A percentile compares a stretch with the other conserved stretches of the same genome.
These are phyloP conservation scores for Mucuna pruriens DNA, from an alignment of 306 rosid genomes.

Conservation along the genomic window DNA sequence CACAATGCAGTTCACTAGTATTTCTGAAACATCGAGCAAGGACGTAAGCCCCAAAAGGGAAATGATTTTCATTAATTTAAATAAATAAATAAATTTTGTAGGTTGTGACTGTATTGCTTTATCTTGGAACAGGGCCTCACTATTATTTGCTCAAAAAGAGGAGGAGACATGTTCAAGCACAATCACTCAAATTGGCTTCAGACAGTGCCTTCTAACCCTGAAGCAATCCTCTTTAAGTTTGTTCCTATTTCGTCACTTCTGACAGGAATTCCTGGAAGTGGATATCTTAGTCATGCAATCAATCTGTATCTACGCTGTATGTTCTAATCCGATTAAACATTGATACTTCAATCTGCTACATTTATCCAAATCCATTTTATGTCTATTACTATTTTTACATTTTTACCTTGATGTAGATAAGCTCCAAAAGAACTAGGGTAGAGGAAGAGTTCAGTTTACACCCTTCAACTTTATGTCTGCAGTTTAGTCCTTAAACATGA, in stretches of 20 bases:
- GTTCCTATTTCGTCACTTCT: conserved; percentile 94
- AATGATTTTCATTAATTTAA: conserved; percentile 34
- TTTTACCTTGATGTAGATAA: background rate
- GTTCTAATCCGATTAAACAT: conserved; percentile 37
- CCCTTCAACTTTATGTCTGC: background rate
- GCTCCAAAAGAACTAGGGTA: background rate
- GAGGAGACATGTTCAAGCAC: conserved; percentile 80
- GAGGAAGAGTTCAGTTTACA: background rate
- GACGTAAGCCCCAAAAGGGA: conserved; percentile 68
- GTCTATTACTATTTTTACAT: conserved; percentile 6
- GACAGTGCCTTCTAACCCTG: conserved; percentile 90
- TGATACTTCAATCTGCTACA: background rate
- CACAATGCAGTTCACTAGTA: conserved; percentile 77
- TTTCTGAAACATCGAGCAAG: conserved; percentile 92
- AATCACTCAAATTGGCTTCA: conserved; percentile 93
- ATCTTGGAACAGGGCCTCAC: conserved; percentile 81
- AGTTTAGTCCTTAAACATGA: conserved; percentile 16
- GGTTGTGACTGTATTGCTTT: conserved; percentile 30
- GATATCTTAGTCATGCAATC: conserved; percentile 97
- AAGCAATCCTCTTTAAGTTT: conserved; percentile 89
- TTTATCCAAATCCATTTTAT: conserved; percentile 34
- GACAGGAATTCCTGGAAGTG: conserved; percentile 94
- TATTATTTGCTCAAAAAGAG: conserved; percentile 81
- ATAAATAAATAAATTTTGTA: conserved; percentile 19
- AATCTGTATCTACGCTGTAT: conserved; percentile 95